A percentile compares a stretch with the other conserved stretches of the same genome.
phyloP scores from a whole-genome alignment of 768 basidiomycete genomes.

The Rhodosporidiobolus sp. region DNA sequence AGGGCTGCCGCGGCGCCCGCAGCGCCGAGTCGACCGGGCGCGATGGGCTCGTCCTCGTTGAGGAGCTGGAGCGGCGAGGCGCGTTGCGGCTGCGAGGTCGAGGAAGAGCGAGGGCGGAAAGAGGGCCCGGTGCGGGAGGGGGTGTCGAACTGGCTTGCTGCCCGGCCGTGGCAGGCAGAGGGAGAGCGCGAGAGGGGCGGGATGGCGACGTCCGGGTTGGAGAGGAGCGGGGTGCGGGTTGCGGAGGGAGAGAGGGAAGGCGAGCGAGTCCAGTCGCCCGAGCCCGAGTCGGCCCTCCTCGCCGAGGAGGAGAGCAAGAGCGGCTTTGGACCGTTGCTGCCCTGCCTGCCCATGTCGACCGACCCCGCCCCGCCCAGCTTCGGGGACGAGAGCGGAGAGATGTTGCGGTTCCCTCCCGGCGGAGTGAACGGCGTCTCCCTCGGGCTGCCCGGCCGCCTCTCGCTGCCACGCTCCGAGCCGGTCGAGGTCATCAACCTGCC shows the following conservation, averaged over 20 bases:
- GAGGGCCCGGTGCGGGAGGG: background rate
- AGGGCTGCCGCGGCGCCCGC: background rate
- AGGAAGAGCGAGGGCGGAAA: conserved; percentile 23
- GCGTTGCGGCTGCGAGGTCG: background rate
- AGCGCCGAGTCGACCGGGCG: background rate
- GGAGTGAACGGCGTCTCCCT: conserved; percentile 35
- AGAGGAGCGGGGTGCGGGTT: conserved; percentile 6
- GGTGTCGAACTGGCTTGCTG: conserved; percentile 14
- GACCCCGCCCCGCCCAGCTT: background rate
- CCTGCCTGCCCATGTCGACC: background rate
- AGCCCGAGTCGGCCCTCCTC: conserved; percentile 9
- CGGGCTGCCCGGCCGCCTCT: conserved; percentile 1
- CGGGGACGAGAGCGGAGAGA: background rate
- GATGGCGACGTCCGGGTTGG: conserved; percentile 21
- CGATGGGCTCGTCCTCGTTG: conserved; percentile 27
- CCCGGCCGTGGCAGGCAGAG: conserved; percentile 8
- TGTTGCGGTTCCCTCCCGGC: background rate
- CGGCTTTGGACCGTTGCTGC: conserved; percentile 22
- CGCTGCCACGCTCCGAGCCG: background rate
- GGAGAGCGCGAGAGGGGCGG: conserved; percentile 25
- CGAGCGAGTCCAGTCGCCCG: conserved; percentile 9
- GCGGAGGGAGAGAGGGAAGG: conserved; percentile 23
- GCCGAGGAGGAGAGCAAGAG: conserved; percentile 26
- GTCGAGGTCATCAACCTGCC: conserved; percentile 17
- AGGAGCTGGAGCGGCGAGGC: background rate